Percentiles rank a stretch among this genome's conserved stretches.
phyloP scores from a whole-genome alignment of 108 stramenopile genomes.

The Cyclotella atomus region DNA sequence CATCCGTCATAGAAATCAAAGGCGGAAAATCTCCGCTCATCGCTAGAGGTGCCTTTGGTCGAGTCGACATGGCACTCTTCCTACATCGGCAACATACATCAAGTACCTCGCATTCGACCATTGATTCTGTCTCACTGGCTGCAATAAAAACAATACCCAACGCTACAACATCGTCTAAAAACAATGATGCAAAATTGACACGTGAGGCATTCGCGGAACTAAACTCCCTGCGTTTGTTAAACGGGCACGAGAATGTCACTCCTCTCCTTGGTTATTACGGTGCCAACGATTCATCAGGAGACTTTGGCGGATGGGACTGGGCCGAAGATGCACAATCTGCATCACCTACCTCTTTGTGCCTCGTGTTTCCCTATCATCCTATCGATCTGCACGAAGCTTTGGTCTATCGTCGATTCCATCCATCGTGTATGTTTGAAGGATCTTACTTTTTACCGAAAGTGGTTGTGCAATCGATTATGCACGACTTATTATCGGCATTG shows the following conservation, averaged over 20 bases:
- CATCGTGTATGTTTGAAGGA: conserved; percentile 22
- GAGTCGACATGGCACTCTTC: conserved; percentile 62
- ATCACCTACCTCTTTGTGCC: conserved; percentile 43
- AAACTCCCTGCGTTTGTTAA: conserved; percentile 41
- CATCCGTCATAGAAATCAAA: conserved; percentile 21
- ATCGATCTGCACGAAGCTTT: conserved; percentile 65
- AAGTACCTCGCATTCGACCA: background rate
- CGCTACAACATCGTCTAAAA: conserved; percentile 27
- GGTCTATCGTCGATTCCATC: conserved; percentile 54
- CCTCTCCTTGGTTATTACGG: conserved; percentile 45
- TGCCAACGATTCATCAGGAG: conserved; percentile 22
- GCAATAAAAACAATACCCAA: conserved; percentile 72
- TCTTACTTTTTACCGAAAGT: conserved; percentile 24
- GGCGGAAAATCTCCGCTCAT: conserved; percentile 22
- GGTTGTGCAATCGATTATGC: conserved; percentile 55
- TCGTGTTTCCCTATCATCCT: conserved; percentile 79
- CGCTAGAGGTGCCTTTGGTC: conserved; percentile 76
- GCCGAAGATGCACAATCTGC: conserved; percentile 1
- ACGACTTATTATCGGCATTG: conserved; percentile 75
- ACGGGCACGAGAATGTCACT: conserved; percentile 42
- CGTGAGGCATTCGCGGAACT: conserved; percentile 52
- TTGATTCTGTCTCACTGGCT: conserved; percentile 44
- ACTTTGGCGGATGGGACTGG: conserved; percentile 33
- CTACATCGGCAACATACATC: conserved; percentile 15
- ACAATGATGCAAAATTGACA: conserved; percentile 19